Base-by-base conservation (phyloP, 164 flowering plant species). In the Magnolia sinica region DNA sequence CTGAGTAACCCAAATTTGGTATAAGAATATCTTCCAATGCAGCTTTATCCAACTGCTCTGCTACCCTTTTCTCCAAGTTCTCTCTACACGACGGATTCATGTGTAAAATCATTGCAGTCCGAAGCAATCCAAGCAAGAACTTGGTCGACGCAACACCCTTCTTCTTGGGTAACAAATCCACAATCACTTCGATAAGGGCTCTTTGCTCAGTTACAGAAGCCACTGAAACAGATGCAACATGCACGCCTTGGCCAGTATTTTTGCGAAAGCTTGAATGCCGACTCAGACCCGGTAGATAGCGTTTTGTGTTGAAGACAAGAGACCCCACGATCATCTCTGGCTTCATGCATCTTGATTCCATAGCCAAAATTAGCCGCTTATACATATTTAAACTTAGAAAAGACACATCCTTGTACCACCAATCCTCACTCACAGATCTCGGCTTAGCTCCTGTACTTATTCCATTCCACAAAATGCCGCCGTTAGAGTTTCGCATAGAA, bases 331-430 rank as follows among this genome's bases (percentile, higher is more conserved):
- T 81, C 65, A 72, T 84, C 74, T 90, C 91, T 2, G 87, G 88
- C 61, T 84, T 89, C 85, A 89, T 86, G 67, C 87, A 88, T 65
- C 81, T 79, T 29, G 89, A 79, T 79, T 77, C 85, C 68, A 88
- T 84, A 6, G 83, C 86, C 69, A 80, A 72, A 73, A 92, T 89
- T 23, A 92, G 72, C 72, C 92, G 84, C 80, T 85, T 88, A 70
- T 82, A 91, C 14, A 89, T 68, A 50, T 87, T 80, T 6, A 88
- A 76, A 29, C 86, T 87, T 3, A 92, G 88, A 65, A 72, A 81
- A 22, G 89, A 88, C 50, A 83, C 89, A 73, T 92, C 97, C 74
- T 87, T 89, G 61, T 83, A 88, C 94, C 94, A 88, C 93, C 92
- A 90, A 79, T 91, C 92, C 22, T 84, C 86, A 70, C 82, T 73